Evolutionary conservation across 352 stramenopile species (phyloP).

Genomic region (Blastocystis sp.): DNA sequence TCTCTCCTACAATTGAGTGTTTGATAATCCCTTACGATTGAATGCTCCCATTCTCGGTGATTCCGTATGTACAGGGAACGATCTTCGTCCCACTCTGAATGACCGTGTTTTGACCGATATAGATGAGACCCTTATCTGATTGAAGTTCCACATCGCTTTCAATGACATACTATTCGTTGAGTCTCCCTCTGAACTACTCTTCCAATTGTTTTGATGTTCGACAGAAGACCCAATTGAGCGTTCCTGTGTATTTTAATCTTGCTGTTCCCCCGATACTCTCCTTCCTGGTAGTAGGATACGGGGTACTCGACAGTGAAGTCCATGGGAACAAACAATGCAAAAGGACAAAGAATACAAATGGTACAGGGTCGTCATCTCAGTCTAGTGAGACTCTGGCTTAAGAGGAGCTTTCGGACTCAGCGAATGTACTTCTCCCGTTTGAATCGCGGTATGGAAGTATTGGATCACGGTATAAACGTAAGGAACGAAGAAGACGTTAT

Average conservation of each 20-base stretch:
- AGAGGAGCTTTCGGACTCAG: neutral
- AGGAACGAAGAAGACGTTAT: conserved; percentile 27
- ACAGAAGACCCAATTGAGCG: neutral
- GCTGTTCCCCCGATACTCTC: neutral
- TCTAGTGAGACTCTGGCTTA: too few relatives aligned
- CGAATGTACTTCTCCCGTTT: neutral
- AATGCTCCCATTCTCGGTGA: neutral
- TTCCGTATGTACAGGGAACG: conserved; percentile 14
- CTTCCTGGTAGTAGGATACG: neutral
- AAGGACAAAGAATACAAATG: conserved; percentile 7
- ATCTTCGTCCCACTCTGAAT: conserved; percentile 10
- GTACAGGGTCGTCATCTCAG: too few relatives aligned
- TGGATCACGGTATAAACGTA: conserved; percentile 9
- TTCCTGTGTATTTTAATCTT: conserved; percentile 42
- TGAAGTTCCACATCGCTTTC: neutral
- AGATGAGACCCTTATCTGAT: neutral
- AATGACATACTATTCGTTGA: conserved; percentile 7
- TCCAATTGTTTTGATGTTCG: neutral
- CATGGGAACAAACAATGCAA: neutral
- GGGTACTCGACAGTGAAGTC: neutral
- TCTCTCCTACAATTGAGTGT: neutral
- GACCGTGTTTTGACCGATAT: neutral
- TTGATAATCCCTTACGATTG: neutral
- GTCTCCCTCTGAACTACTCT: neutral
- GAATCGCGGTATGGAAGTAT: neutral